phyloP scores from a whole-genome alignment of 139 green algal genomes.

The Coelastrella sp. region DNA sequence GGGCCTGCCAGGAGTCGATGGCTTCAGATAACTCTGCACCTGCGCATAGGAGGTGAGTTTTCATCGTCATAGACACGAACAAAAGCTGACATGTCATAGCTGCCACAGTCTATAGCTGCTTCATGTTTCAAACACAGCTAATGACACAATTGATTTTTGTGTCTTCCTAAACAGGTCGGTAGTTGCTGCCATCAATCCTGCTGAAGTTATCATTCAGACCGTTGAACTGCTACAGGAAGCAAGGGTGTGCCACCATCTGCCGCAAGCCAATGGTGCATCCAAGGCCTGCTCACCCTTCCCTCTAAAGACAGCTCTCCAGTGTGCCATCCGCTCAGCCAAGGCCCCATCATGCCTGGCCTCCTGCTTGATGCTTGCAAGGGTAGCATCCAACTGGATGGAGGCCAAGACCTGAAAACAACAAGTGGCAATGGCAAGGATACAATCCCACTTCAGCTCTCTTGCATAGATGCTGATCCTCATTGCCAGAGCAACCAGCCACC shows the following conservation, averaged over 20 bases:
- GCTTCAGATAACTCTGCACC: constrained; percentile 68
- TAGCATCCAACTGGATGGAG: constrained; percentile 27
- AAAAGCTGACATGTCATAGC: background rate
- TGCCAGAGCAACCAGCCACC: background rate
- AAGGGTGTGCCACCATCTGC: background rate
- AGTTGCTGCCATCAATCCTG: too few relatives aligned
- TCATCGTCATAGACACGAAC: background rate
- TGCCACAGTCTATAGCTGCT: background rate
- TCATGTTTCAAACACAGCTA: background rate
- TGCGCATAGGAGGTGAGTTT: constrained; percentile 41
- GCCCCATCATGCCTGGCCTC: constrained; percentile 61
- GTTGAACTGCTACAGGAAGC: background rate
- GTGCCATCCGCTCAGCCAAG: constrained; percentile 56
- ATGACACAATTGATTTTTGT: too few relatives aligned
- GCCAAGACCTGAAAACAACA: constrained; percentile 8
- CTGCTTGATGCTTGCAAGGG: constrained; percentile 54
- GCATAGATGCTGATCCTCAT: background rate
- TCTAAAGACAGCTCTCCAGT: constrained; percentile 63
- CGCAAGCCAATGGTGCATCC: background rate
- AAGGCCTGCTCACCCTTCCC: constrained; percentile 16
- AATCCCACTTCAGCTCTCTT: background rate
- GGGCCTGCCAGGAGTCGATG: constrained; percentile 81
- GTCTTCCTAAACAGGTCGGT: too few relatives aligned
- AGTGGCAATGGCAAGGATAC: background rate
- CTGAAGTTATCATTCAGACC: background rate